Evolutionary conservation across 2,329 filamentous ascomycete genomes (phyloP), one percentile per base, ranked within the genome.

Genomic region (Monosporascus sp.): DNA sequence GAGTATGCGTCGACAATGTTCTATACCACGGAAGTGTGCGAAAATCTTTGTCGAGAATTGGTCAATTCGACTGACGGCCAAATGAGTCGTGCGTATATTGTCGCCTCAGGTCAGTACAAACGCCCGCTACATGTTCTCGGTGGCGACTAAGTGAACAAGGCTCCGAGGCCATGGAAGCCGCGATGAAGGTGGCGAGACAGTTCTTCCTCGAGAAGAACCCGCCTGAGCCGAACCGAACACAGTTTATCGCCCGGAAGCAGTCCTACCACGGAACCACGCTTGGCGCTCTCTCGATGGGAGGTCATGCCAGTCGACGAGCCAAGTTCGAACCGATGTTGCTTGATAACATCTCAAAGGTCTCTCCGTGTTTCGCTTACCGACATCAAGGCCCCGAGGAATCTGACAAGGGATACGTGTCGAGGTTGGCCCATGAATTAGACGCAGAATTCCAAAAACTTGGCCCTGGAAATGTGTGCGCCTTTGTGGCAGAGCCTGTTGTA

Each of bases 181-280:
- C 82, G 1, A 68, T 85, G 60, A 88, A 87, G 59, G 64, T 87
- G 17, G 74, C 80, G 17, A 70, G 80, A 3, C 85, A 88, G 61
- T 87, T 81, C 61, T 82, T 78, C 58, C 71, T 82, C 7, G 81
- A 85, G 60, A 74, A 80, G 38, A 57, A 65, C 2, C 68, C 71
- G 0, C 70, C 80, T 0, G 77, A 89, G 58, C 74, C 78, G 2
- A 67, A 76, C 40, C 77, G 87, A n/a, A 76, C 70, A 0, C 74
- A 78, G 11, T 89, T 90, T 67, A 89, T 92, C 60, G 78, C 85
- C 4, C 78, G 88, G 16, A 69, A 79, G 37, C 77, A 83, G 43
- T 88, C 85, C 5, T 92, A 89, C 60, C 88, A 92, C 58, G 88
- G 88, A 8, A 84, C 78, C 4, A 91, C 87, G 0, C 70, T 91